Evolutionary conservation across 345 rosid species (phyloP), one percentile per base, ranked within the genome.

Genomic region (Brassica nigra): DNA sequence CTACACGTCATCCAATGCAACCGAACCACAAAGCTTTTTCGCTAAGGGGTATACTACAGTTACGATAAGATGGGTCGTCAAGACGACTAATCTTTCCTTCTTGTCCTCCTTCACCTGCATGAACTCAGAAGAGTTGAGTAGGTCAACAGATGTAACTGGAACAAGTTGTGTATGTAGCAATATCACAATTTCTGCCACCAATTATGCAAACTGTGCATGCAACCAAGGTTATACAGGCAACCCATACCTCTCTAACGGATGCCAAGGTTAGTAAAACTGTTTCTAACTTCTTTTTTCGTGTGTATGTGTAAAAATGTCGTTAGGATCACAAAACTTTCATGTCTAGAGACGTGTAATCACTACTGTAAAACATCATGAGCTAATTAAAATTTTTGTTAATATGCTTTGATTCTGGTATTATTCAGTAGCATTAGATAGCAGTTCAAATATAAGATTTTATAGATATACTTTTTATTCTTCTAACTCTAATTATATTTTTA

Each of bases 21-120:
- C 55, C 3, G 16, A 39, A 3, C 58, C 76, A 4, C 39, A 44
- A 33, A 31, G 10, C 15, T 63, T 63, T 4, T 63, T 31, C 18
- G 23, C 68, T 33, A 23, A 62, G 7, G 68, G 68, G 28, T 73
- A 39, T n/a, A 3, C 73, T 8, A 54, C 83, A 0, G 3, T 71
- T 15, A 59, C 20, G 23, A 37, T 85, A 42, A 80, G 77, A 14
- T 85, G 85, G 87, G n/a, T 61, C 8, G 10, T 76, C 23, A 66
- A 64, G 14, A 73, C 75, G 30, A 55, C 2, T 1, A 20, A 57
- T 34, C 75, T 71, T 34, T 58, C 75, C 8, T 59, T 23, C 15
- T 1, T 73, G n/a, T 8, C 27, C 36, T 28, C 72, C 14, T 70
- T 70, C n/a, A 16, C 39, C 62, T 70, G 73, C 62, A 52, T 29